Conservation (phyloP, 805 yeast genomes). For the Saturnispora galanensis region DNA sequence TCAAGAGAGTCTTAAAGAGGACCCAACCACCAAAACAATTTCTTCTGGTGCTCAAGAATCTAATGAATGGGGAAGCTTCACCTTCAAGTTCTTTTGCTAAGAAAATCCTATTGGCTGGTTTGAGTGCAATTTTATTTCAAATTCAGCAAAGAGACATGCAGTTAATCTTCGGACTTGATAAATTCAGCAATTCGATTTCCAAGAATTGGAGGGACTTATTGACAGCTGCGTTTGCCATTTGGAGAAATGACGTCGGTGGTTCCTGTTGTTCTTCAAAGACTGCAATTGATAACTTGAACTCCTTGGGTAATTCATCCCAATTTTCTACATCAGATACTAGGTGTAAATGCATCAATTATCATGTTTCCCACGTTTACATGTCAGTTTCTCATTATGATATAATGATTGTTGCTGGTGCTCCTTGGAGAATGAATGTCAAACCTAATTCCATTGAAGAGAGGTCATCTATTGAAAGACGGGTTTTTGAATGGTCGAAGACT, state of each 20-base stretch:
- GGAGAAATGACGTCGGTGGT: slow-evolving; percentile 42
- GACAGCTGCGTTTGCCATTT: slow-evolving; percentile 60
- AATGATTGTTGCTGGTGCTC: slow-evolving; percentile 73
- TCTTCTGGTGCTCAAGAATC: slow-evolving; percentile 44
- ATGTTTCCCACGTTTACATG: slow-evolving; percentile 62
- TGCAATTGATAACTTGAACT: slow-evolving; percentile 24
- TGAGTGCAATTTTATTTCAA: slow-evolving; percentile 57
- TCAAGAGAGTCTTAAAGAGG: slow-evolving; percentile 18
- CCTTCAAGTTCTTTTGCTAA: slow-evolving; percentile 51
- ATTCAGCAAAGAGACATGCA: slow-evolving; percentile 67
- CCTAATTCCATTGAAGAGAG: slow-evolving; percentile 42
- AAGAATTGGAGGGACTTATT: slow-evolving; percentile 63
- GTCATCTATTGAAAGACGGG: slow-evolving; percentile 37
- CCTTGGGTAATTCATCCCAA: slow-evolving; percentile 22
- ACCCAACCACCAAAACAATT: slow-evolving; percentile 34
- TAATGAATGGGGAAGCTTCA: slow-evolving; percentile 42
- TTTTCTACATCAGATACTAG: slow-evolving; percentile 33
- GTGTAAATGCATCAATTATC: slow-evolving; percentile 60
- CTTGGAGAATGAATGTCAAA: slow-evolving; percentile 64
- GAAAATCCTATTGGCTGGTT: slow-evolving; percentile 55
- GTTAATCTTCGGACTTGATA: slow-evolving; percentile 37
- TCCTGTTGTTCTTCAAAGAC: slow-evolving; percentile 28
- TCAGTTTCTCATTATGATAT: slow-evolving; percentile 70
- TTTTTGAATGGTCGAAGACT: slow-evolving; percentile 43
- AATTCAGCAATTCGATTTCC: slow-evolving; percentile 22